phyloP scores from a whole-genome alignment of 371 early-diverging fungal genomes.

The Mortierella sp. region DNA sequence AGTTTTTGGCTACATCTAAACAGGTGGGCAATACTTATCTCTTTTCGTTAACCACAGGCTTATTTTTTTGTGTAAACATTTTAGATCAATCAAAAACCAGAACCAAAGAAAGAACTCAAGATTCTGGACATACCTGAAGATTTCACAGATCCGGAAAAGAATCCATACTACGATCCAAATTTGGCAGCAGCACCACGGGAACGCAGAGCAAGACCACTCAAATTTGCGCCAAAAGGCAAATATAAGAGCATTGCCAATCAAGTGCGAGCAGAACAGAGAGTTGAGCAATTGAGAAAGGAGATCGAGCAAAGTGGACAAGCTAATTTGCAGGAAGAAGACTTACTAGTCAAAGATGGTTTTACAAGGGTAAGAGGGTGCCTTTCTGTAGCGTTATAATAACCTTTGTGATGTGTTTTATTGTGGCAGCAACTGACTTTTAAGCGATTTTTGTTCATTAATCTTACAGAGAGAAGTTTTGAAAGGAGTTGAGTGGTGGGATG shows the following conservation, averaged over 20 bases:
- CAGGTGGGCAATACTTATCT: too few relatives aligned
- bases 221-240: slow-evolving; percentile 88
- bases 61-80: neutral
- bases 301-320: slow-evolving; percentile 86
- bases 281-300: slow-evolving; percentile 88
- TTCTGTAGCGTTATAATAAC: neutral
- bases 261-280: slow-evolving; percentile 74
- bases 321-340: slow-evolving; percentile 86
- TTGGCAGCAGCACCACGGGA: slow-evolving; percentile 67
- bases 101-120: slow-evolving; percentile 62
- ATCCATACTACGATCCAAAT: slow-evolving; percentile 89
- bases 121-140: slow-evolving; percentile 59
- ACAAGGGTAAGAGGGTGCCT: slow-evolving; percentile 25
- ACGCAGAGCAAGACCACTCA: slow-evolving; percentile 71
- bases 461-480: slow-evolving; percentile 82
- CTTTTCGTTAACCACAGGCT: neutral
- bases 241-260: slow-evolving; percentile 86
- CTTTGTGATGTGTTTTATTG: slow-evolving; percentile 1
- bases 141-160: slow-evolving; percentile 77
- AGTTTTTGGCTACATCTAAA: too few relatives aligned
- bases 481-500: slow-evolving; percentile 97
- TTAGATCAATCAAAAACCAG: slow-evolving; percentile 51
- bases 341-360: slow-evolving; percentile 78
- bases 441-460: neutral
- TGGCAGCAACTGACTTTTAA: neutral